Percentiles rank a stretch among this genome's conserved stretches.
Conservation (phyloP, 768 basidiomycete species). For the Pholiota microspora region DNA sequence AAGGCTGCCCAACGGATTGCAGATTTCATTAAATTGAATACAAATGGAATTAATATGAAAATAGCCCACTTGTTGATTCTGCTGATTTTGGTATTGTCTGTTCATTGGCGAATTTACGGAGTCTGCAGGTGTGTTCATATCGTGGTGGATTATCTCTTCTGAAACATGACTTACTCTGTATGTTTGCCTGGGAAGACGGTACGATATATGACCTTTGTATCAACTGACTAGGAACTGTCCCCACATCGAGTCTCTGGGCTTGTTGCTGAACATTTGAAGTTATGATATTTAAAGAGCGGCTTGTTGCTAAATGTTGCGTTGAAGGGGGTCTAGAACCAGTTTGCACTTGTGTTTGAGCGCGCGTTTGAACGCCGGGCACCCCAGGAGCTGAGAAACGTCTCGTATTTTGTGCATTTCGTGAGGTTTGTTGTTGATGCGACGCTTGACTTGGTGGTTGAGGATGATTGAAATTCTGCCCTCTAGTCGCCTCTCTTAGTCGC, state of each 20-base stretch:
- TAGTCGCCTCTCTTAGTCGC: conserved; percentile 3
- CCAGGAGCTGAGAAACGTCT: background rate
- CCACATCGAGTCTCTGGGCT: background rate
- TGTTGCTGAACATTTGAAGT: background rate
- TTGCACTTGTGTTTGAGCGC: background rate
- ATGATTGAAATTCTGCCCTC: background rate
- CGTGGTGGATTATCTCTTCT: too few species aligned
- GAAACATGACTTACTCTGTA: too few species aligned
- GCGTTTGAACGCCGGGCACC: too few species aligned
- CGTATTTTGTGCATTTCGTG: background rate
- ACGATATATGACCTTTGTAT: background rate
- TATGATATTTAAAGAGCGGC: background rate
- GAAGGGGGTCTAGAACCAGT: background rate
- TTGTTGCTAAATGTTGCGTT: background rate
- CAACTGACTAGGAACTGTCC: conserved; percentile 4
- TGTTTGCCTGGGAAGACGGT: too few species aligned
- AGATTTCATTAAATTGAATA: too few species aligned
- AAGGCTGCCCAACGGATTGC: background rate
- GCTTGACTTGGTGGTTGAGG: background rate
- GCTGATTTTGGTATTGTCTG: background rate
- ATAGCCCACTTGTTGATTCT: background rate
- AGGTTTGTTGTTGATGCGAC: background rate
- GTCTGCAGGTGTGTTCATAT: too few species aligned
- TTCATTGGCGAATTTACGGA: background rate
- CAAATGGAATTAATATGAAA: background rate